Conservation (phyloP, 139 green algal genomes). For the Auxenochlorella pyrenoidosa region DNA sequence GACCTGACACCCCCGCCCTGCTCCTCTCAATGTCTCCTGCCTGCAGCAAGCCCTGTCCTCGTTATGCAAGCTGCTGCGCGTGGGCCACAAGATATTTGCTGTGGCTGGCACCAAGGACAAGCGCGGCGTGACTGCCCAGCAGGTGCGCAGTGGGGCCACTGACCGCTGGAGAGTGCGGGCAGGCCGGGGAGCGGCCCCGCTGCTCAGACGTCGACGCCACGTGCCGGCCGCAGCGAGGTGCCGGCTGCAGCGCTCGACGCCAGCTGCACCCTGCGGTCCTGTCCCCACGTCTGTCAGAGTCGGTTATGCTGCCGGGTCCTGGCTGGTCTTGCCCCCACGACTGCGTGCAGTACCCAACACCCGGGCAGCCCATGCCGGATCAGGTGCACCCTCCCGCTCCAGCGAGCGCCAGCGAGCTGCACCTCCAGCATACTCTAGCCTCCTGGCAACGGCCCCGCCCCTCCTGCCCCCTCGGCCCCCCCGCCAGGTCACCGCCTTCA, state of each 20-base stretch:
- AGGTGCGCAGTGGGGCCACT: neutral
- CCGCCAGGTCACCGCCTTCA: constrained; percentile 72
- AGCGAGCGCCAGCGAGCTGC: too few relatives aligned
- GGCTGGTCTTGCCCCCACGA: too few relatives aligned
- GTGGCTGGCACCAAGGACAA: constrained; percentile 97
- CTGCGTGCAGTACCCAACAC: too few relatives aligned
- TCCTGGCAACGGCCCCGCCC: too few relatives aligned
- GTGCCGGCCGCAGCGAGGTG: too few relatives aligned
- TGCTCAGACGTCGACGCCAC: too few relatives aligned
- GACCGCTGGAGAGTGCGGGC: neutral
- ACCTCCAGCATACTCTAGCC: neutral
- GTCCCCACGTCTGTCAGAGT: too few relatives aligned
- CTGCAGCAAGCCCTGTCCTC: constrained; percentile 47
- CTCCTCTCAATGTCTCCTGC: too few relatives aligned
- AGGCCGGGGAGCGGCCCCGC: neutral
- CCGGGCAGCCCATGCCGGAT: neutral
- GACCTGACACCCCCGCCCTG: neutral
- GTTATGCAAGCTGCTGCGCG: constrained; percentile 51
- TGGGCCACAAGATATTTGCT: constrained; percentile 47
- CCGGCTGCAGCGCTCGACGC: too few relatives aligned
- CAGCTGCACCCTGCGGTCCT: neutral
- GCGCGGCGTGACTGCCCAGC: constrained; percentile 86
- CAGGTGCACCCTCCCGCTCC: too few relatives aligned
- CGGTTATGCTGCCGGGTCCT: too few relatives aligned
- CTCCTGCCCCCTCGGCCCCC: neutral